Percentiles rank a stretch among this genome's conserved stretches.
Evolutionary conservation across 2,329 filamentous ascomycete species (phyloP).

Genomic region (Fusarium devonianum): DNA sequence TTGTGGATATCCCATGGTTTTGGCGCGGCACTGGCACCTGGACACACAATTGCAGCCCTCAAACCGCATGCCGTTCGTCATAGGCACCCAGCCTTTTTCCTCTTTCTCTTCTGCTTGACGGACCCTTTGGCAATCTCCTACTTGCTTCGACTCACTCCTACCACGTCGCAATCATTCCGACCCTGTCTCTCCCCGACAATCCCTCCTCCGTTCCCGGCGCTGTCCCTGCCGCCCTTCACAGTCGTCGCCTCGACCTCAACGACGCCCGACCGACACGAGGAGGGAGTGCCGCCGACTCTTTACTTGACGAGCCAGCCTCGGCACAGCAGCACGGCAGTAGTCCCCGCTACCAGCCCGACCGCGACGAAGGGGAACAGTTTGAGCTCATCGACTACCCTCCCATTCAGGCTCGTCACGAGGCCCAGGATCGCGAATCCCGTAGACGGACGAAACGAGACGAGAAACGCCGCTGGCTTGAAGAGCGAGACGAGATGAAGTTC

Average conservation of each 20-base stretch:
- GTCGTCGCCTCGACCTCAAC: constrained; percentile 25
- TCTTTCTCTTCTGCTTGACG: constrained; percentile 2
- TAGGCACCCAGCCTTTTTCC: constrained; percentile 19
- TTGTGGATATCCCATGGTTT: constrained; percentile 8
- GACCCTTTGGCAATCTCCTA: constrained; percentile 9
- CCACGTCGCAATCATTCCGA: constrained; percentile 47
- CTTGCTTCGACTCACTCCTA: neutral
- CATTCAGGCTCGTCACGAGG: constrained; percentile 42
- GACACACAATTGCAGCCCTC: constrained; percentile 30
- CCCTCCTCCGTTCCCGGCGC: constrained; percentile 51
- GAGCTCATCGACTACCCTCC: constrained; percentile 53
- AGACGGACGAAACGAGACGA: constrained; percentile 58
- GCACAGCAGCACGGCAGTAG: constrained; percentile 12
- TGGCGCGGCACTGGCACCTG: constrained; percentile 12
- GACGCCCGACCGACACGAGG: constrained; percentile 44
- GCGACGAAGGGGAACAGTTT: constrained; percentile 41
- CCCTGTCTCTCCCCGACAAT: constrained; percentile 40
- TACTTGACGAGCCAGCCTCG: constrained; percentile 16
- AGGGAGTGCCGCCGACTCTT: constrained; percentile 43
- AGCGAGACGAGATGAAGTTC: constrained; percentile 96
- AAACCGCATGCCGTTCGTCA: constrained; percentile 29
- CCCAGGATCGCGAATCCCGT: constrained; percentile 45
- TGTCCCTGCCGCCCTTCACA: constrained; percentile 33
- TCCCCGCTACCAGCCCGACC: constrained; percentile 1
- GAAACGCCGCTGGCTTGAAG: constrained; percentile 75